Base-by-base conservation (phyloP, 2,329 filamentous ascomycete genomes). In the Fusarium palustre region DNA sequence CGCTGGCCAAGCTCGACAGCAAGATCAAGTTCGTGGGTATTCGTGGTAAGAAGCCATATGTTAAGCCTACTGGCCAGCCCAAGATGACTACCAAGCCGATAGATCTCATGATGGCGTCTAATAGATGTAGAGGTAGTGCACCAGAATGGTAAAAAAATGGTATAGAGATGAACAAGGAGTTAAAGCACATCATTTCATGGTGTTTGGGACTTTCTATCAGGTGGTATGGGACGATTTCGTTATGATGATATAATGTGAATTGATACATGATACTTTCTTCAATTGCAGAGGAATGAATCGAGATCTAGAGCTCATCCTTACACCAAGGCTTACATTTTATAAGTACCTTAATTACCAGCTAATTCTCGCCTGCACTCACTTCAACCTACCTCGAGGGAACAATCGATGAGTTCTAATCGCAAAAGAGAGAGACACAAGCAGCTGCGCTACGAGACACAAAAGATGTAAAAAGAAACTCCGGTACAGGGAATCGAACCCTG, bases 21-120 rank as follows among this genome's bases (percentile, higher is more conserved):
- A 83, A 80, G 76, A 82, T 85, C 58, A 76, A 76, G 25, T 83
- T 84, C 66, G 79, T 80, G 60, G 84, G 83, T 0, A 72, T 77
- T 20, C 75, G 82, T 34, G 82, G 78, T 16, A 83, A 82, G 79
- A 83, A 77, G 73, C 79, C 80, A 2, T 80, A 79, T 16, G 78
- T 81, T 15, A 77, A 71, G 69, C 79, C 80, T 13, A 67, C 76
- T 33, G 71, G 63, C 4, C 77, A 76, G 52, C 60, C 76, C 45
- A 72, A 70, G 30, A 80, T 80, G 79, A 68, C 46, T 2, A 72
- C 74, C 49, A 81, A 77, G 75, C 78, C 79, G 2, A 75, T 80
- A 24, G 77, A 80, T 76, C 68, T 81, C 24, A 73, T 81, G 72
- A 76, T 74, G 18, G 80, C 79, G 8, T 78, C 70, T 4, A 75